Base-by-base conservation (phyloP, 805 yeast genomes). In the Teunomyces aglyptinius region DNA sequence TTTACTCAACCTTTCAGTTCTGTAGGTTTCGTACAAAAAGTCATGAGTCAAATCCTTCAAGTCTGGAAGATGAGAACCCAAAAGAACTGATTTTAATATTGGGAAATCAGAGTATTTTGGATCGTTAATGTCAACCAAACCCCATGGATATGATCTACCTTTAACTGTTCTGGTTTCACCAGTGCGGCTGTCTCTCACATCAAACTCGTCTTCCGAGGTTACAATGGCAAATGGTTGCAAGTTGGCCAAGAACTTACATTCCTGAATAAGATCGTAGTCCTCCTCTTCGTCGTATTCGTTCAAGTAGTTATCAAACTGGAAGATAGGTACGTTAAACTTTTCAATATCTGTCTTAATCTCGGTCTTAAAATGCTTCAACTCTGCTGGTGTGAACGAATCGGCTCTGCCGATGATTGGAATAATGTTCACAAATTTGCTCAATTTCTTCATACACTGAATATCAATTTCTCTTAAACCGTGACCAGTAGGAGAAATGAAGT, bases 11-110 rank as follows among this genome's bases (percentile, higher is more conserved):
- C 86, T 77, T 60, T 86, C 91, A 16, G 94, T 84, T 68, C 96
- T 79, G 62, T 86, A 86, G 48, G 83, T 82, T 60, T 86, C 95
- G 64, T 86, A 86, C 45, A 86, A 67, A 65, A 82, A 74, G 55
- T 82, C 87, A 56, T 85, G 89, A 24, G 95, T 88, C 49, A 86
- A 72, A 58, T 87, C 95, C 67, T 86, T 86, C 59, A 86, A 80
- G 58, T 86, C 94, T 61, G 83, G 86, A 54, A 87, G 70, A 61
- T 89, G 96, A n/a, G 91, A 80, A 5, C 95, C 95, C 59, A 88
- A 80, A 34, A 88, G 63, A 2, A 86, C 92, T 41, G 84, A 77
- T 52, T 85, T 82, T 57, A 88, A 69, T 13, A 78, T 60, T 6
- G 81, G 65, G 60, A 81, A 81, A 57, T 81, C 86, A 33, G 80